phyloP scores from a whole-genome alignment of 495 filamentous ascomycete species.

The Podospora conica region DNA sequence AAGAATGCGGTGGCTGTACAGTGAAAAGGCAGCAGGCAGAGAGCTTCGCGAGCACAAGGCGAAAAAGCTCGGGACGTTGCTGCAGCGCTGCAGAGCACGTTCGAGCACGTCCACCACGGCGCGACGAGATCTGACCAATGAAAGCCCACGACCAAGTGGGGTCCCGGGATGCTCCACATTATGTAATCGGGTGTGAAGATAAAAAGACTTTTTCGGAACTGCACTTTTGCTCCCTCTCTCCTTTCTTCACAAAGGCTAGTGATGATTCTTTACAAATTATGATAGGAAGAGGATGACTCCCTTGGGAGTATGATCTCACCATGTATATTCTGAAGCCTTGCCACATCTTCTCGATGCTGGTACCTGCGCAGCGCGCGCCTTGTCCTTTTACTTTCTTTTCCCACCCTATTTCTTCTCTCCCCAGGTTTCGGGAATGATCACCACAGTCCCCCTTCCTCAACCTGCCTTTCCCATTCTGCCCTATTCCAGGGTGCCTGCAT shows the following conservation, averaged over 20 bases:
- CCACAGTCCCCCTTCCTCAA: too few species aligned
- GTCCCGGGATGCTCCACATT: neutral
- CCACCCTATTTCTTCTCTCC: neutral
- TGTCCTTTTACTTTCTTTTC: neutral
- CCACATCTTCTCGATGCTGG: neutral
- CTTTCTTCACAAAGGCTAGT: conserved; percentile 38
- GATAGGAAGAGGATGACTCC: conserved; percentile 58
- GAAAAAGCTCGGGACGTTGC: neutral
- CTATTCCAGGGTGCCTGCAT: too few species aligned
- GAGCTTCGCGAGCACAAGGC: neutral
- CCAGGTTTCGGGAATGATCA: too few species aligned
- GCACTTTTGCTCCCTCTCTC: conserved; percentile 9
- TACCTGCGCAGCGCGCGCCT: neutral
- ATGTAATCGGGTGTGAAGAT: conserved; percentile 11
- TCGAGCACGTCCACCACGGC: neutral
- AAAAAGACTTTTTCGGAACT: conserved; percentile 7
- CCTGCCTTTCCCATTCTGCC: too few species aligned
- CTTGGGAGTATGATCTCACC: conserved; percentile 49
- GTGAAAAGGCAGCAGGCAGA: neutral
- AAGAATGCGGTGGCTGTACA: neutral
- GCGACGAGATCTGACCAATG: neutral
- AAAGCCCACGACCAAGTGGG: neutral
- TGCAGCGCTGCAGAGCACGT: neutral
- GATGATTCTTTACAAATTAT: conserved; percentile 50
- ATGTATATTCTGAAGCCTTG: conserved; percentile 48